Percentiles rank a stretch among this genome's conserved stretches.
These are phyloP conservation scores for Nelumbo lutea DNA, from an alignment of 164 flowering plant genomes.

Conservation along the genomic window DNA sequence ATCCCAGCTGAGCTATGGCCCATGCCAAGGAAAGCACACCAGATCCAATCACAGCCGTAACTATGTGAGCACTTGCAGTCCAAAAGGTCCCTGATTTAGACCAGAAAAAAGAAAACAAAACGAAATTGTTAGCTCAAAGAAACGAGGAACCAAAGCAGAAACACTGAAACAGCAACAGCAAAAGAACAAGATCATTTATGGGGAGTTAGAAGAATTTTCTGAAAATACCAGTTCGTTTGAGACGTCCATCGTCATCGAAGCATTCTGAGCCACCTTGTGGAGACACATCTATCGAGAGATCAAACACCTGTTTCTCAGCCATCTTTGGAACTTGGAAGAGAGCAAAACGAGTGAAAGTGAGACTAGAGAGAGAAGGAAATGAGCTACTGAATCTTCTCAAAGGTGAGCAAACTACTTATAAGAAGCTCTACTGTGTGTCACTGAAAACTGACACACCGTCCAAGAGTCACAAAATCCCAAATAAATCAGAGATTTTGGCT, in stretches of 20 bases:
- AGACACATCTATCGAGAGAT: slow-evolving; percentile 18
- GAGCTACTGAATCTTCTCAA: not conserved
- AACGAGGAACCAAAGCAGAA: not conserved
- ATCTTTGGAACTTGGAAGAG: not conserved
- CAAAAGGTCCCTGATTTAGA: slow-evolving; percentile 2
- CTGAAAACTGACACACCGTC: not conserved
- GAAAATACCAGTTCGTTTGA: slow-evolving; percentile 40
- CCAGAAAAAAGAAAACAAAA: not conserved
- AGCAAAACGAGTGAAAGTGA: not conserved
- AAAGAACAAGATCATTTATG: not conserved
- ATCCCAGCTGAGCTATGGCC: slow-evolving; percentile 57
- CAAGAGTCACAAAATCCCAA: not conserved
- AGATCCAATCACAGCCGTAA: slow-evolving; percentile 57
- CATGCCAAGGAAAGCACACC: slow-evolving; percentile 60
- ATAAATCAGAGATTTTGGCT: not conserved
- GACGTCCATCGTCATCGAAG: slow-evolving; percentile 48
- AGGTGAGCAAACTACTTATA: not conserved
- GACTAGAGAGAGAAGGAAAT: not conserved
- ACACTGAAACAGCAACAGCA: too few relatives aligned
- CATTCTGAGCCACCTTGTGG: slow-evolving; percentile 25
- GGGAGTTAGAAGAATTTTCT: not conserved
- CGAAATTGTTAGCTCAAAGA: not conserved
- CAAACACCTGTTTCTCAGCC: not conserved
- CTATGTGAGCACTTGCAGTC: slow-evolving; percentile 56
- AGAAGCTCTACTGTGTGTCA: not conserved